phyloP scores from a whole-genome alignment of 371 early-diverging fungal genomes.

The Mortierella sp. region DNA sequence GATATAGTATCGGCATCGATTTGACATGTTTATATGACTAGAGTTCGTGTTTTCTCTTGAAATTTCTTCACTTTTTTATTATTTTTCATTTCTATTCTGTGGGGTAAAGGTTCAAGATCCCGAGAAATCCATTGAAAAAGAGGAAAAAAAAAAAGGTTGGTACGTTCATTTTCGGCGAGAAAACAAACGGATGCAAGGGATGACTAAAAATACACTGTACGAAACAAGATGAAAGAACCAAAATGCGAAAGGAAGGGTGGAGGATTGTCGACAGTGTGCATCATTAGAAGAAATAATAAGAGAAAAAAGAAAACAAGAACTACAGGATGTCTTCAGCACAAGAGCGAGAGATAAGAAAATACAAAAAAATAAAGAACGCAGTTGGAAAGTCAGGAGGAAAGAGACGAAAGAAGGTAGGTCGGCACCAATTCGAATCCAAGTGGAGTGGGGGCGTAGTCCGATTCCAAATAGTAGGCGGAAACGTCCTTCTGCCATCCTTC shows the following conservation, averaged over 20 bases:
- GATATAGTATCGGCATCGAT: too few species aligned
- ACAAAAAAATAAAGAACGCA: not conserved
- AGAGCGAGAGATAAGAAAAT: conserved; percentile 9
- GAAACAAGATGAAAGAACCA: not conserved
- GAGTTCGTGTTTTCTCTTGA: not conserved
- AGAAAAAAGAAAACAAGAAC: conserved; percentile 49
- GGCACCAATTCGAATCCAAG: not conserved
- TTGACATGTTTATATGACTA: too few species aligned
- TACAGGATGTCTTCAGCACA: conserved; percentile 14
- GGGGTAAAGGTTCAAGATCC: conserved; percentile 4
- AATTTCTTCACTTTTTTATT: conserved; percentile 14
- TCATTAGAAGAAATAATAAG: conserved; percentile 59
- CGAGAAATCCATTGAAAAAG: conserved; percentile 12
- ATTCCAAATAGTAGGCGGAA: not conserved
- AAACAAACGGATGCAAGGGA: not conserved
- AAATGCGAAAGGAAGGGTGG: not conserved
- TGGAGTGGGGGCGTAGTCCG: not conserved
- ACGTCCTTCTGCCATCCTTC: too few species aligned
- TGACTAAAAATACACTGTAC: conserved; percentile 13
- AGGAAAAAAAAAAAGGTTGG: not conserved
- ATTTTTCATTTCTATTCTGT: conserved; percentile 13
- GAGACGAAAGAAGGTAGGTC: not conserved
- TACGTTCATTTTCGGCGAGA: not conserved
- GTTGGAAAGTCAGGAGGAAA: not conserved
- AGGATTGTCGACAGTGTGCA: conserved; percentile 55